Evolutionary conservation across 2,329 filamentous ascomycete genomes (phyloP).

Genomic region (Simplicillium sp.): DNA sequence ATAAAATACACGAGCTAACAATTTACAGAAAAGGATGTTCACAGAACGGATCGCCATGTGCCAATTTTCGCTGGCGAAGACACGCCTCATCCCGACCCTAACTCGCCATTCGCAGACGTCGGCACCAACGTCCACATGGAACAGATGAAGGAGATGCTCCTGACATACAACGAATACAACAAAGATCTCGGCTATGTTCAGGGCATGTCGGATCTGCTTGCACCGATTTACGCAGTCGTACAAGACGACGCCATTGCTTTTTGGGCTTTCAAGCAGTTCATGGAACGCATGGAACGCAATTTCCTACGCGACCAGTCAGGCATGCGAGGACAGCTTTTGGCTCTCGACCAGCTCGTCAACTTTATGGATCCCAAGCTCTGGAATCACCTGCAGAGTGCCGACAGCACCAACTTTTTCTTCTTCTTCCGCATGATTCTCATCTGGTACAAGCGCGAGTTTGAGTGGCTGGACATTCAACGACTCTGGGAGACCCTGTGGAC

Average conservation of each 20-base stretch:
- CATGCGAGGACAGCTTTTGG: conserved; percentile 85
- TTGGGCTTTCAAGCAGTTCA: conserved; percentile 92
- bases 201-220: conserved; percentile 94
- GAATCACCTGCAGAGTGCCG: conserved; percentile 76
- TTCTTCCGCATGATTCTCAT: conserved; percentile 99
- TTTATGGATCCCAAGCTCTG: conserved; percentile 96
- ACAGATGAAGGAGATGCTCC: conserved; percentile 97
- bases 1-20: conserved; percentile 8
- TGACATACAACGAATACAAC: conserved; percentile 98
- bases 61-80: conserved; percentile 96
- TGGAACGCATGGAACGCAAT: conserved; percentile 97
- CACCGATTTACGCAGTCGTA: conserved; percentile 92
- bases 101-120: conserved; percentile 84
- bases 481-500: conserved; percentile 96
- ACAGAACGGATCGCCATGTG: conserved; percentile 89
- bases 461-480: conserved; percentile 75
- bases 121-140: conserved; percentile 97
- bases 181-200: conserved; percentile 93
- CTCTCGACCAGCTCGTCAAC: conserved; percentile 88
- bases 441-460: conserved; percentile 97
- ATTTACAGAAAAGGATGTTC: conserved; percentile 86
- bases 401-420: conserved; percentile 99
- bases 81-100: conserved; percentile 90
- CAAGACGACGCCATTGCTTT: conserved; percentile 97
- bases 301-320: conserved; percentile 93